phyloP scores from a whole-genome alignment of 768 basidiomycete species.

The Lentinula lateritia region DNA sequence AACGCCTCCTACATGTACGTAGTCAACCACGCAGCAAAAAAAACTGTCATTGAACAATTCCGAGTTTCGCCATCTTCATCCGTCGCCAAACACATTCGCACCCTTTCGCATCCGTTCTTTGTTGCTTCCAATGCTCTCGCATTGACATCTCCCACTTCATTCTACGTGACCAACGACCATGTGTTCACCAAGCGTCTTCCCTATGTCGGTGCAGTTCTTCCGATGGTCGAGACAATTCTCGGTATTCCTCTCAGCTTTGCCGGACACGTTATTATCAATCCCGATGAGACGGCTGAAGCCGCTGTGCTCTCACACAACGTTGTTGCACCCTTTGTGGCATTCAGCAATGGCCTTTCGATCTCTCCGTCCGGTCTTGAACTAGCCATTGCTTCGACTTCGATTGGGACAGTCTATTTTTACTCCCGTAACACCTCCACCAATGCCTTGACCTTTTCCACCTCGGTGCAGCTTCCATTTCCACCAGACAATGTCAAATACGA shows the following conservation, averaged over 20 bases:
- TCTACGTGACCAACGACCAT: conserved; percentile 75
- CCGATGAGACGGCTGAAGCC: conserved; percentile 12
- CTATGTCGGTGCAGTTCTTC: conserved; percentile 41
- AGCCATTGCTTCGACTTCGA: conserved; percentile 53
- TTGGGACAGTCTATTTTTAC: conserved; percentile 46
- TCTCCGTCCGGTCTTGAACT: conserved; percentile 44
- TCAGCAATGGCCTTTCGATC: conserved; percentile 65
- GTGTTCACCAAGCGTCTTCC: conserved; percentile 58
- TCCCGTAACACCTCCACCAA: conserved; percentile 40
- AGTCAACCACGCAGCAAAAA: conserved; percentile 60
- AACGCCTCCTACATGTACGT: conserved; percentile 54
- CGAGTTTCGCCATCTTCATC: conserved; percentile 36
- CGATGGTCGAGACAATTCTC: conserved; percentile 50
- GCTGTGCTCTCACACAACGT: conserved; percentile 31
- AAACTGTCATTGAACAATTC: conserved; percentile 68
- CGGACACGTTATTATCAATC: conserved; percentile 44
- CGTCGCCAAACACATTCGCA: conserved; percentile 50
- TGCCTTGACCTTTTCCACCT: conserved; percentile 29
- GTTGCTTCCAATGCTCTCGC: conserved; percentile 65
- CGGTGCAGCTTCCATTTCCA: conserved; percentile 48
- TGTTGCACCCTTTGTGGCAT: conserved; percentile 46
- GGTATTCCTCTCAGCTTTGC: conserved; percentile 57
- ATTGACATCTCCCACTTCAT: conserved; percentile 58
- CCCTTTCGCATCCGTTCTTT: conserved; percentile 53
- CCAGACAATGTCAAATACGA: conserved; percentile 61